Base-by-base conservation (phyloP, 2,329 filamentous ascomycete species). In the Aspergillus neotritici region DNA sequence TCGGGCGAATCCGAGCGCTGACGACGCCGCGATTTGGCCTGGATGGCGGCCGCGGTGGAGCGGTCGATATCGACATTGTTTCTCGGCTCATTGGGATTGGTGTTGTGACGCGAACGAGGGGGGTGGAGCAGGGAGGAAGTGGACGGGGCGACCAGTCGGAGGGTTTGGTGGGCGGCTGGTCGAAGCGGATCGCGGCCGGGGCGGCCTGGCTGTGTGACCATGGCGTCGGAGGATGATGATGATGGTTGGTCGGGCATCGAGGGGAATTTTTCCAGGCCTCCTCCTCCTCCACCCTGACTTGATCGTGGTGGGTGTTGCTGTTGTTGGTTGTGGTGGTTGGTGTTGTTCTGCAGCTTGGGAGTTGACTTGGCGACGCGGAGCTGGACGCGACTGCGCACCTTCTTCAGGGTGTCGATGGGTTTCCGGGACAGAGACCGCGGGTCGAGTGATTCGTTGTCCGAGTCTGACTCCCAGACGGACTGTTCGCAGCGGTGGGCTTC, bases 401-500 rank as follows among this genome's bases (percentile, higher is more conserved):
- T 68, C 34, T 65, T 65, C 37, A 68, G 44, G 1, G 63, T 67
- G 31, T 67, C 65, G 8, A 67, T 67, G 1, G 64, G 63, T 10
- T 59, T 63, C 9, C 61, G 56, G 2, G 63, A 66, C 12, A 65
- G 50, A 1, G 64, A 65, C 44, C 60, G 65, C 30, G 58, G 62
- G 13, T 57, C 60, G 7, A 55, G 41, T 0, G 60, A 65, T 42
- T 66, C 65, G 5, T 49, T 57, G 13, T 68, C 65, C 1, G 65
- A 68, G 36, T 68, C 65, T 0, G 65, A 66, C 35, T 68, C 65
- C 65, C 65, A 68, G 0, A 67, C 63, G 0, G 65, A 68, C 13
- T 66, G 65, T 41, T 68, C 65, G 15, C 54, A 58, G 38, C 21
- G 21, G 21, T 59, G 49, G 5, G 52, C 55, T 16, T 66, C 64